Base-by-base conservation (phyloP, 495 filamentous ascomycete species). In the Talaromyces proteolyticus region DNA sequence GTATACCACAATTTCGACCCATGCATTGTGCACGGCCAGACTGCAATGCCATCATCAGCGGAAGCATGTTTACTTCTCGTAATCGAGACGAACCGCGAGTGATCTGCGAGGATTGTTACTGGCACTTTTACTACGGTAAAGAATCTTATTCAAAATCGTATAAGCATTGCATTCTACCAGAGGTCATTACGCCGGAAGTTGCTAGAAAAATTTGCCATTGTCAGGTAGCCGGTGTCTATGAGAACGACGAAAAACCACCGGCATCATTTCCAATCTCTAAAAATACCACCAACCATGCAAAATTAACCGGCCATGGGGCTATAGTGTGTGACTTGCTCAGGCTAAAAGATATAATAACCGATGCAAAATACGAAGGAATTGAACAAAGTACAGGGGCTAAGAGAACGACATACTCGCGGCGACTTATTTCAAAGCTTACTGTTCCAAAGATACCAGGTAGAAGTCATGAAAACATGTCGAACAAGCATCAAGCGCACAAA, bases 161-260 rank as follows among this genome's bases (percentile, higher is more conserved):
- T 50, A 69, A 65, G 42, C 66, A 69, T 26, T 57, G 53, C n/a
- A 47, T 59, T 20, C 49, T 62, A 0, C 37, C 49, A 1, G 38
- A 63, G 11, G 34, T 44, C 19, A 63, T 67, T 24, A 53, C 54
- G 16, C 42, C 47, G 0, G 20, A 47, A 4, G 49, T 34, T 0
- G 57, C 57, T 52, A 37, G 51, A 16, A 43, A 53, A 4, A 57
- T 68, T 22, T 68, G 63, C 44, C 47, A 41, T 10, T 69, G 62
- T 44, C 24, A 47, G 3, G 41, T 21, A 1, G 62, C 63, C 4
- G 47, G 22, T 19, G 57, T 47, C 6, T 37, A 19, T 42, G 57
- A 63, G 46, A 17, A 17, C 4, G 19, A 45, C 5, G 62, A 59
- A 1, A 42, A 36, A 8, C 42, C 48, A 4, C 24, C 47, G 6